Base-by-base conservation (phyloP, 202 grass and related monocot species). In the Schoenoplectus tabernaemontani region DNA sequence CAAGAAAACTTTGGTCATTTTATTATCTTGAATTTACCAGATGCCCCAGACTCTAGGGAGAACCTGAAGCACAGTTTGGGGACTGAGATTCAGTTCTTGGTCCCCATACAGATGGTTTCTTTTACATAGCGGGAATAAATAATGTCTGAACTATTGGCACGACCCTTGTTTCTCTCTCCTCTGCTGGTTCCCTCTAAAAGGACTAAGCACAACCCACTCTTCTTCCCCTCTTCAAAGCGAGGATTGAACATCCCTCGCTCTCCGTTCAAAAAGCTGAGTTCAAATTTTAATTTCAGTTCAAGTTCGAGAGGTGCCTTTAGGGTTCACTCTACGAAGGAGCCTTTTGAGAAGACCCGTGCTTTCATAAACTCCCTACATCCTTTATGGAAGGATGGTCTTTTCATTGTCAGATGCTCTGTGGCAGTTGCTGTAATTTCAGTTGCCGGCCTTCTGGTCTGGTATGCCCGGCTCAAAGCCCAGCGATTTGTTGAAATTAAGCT, bases 341-440 rank as follows among this genome's bases (percentile, higher is more conserved):
- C 78, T 46, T 82, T 88, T 57, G 43, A 78, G 37, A 77, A 73
- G 43, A 84, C 89, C 78, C 87, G 76, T 41, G 83, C 76, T 64
- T 81, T 94, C 78, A 84, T 98, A 77, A 84, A 53, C 56, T 89
- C 91, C 22, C 65, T 95, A 47, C 61, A 82, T 13, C 85, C 88
- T 3, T 2, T 90, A 82, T 95, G 96, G 96, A 88, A 86, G 71
- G 96, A 98, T 81, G 96, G 96, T 1, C 85, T 98, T 77, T 92
- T 95, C 84, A 86, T 90, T 47, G 78, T 98, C 73, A 89, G 96
- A 54, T 98, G 91, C 86, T 98, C 96, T 54, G 82, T 89, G 48
- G 88, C 90, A 78, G 86, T 93, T 51, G 89, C 91, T 1, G 88
- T 85, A 15, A 84, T 98, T 81, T 89, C 96, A 59, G 86, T 89